Evolutionary conservation across 345 rosid species (phyloP), one percentile per base, ranked within the genome.

Genomic region (Orychophragmus violaceus): DNA sequence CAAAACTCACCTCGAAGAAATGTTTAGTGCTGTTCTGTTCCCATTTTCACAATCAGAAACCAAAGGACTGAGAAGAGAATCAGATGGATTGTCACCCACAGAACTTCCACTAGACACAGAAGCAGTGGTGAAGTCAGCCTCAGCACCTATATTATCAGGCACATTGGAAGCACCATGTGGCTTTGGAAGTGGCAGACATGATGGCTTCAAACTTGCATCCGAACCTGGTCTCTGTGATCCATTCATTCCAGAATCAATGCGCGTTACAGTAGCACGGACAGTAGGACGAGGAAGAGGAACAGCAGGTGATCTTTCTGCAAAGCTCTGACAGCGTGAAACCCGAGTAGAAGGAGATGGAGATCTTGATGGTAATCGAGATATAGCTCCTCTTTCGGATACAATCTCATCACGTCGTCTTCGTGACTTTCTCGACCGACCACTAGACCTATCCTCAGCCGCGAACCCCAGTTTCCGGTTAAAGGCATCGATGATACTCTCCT

Each of bases 261-360:
- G 79, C 9, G 81, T 71, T 4, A 59, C 53, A 41, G 74, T 65
- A 68, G 75, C 76, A 68, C 74, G 80, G 46, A 65, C 59, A 37
- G 51, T 80, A 68, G 97, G 97, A 62, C 84, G 86, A 55, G 97
- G 97, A 77, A 87, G 97, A 60, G 97, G 97, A 23, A 85, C 90
- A 9, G 97, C 87, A 71, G 50, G 76, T 64, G 87, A 74, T 77
- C 90, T 83, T 62, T 79, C 97, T 3, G 80, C 84, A 72, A 90
- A 90, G 68, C 95, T 90, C 79, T 87, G 97, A 78, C 92, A 90
- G 13, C 92, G 84, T 17, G 86, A 69, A 44, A 87, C 97, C 55
- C 75, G 80, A 51, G 79, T 79, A 8, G 97, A 82, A 58, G 92
- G 90, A 42, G 95, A 90, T 1, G 88, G 81, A 19, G 90, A 85